phyloP scores from a whole-genome alignment of 345 rosid species.

The Odontarrhena argentea region DNA sequence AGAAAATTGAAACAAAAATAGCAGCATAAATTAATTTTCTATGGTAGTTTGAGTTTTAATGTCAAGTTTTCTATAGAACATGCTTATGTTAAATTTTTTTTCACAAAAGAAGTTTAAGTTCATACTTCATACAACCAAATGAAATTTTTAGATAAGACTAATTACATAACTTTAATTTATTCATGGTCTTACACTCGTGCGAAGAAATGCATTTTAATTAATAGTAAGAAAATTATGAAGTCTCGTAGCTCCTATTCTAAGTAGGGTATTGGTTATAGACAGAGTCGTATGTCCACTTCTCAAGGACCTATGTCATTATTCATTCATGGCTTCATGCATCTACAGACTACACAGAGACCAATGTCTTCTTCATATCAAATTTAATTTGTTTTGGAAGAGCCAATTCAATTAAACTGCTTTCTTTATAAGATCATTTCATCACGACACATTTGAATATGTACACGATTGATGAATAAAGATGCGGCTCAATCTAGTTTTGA shows the following conservation, averaged over 20 bases:
- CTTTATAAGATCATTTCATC: constrained; percentile 14
- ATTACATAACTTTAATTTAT: neutral
- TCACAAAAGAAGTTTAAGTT: no score
- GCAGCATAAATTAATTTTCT: no score
- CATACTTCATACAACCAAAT: neutral
- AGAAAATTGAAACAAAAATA: no score
- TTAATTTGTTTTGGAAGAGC: neutral
- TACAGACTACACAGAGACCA: constrained; percentile 24
- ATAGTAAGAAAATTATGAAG: constrained; percentile 11
- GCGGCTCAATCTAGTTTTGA: neutral
- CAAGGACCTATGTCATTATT: constrained; percentile 26
- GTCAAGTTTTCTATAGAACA: no score
- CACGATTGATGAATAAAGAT: neutral
- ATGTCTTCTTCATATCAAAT: constrained; percentile 20
- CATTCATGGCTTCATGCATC: constrained; percentile 3
- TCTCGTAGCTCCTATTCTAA: constrained; percentile 15
- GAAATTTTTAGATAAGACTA: neutral
- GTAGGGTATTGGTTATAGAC: constrained; percentile 17
- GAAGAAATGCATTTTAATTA: constrained; percentile 20
- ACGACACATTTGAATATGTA: neutral
- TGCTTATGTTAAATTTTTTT: no score
- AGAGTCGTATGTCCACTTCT: constrained; percentile 22
- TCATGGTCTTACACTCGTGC: constrained; percentile 10
- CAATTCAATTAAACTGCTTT: neutral
- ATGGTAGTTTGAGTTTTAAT: no score